phyloP scores from a whole-genome alignment of 1,284 basidiomycete genomes.

The Malassezia obtusa region DNA sequence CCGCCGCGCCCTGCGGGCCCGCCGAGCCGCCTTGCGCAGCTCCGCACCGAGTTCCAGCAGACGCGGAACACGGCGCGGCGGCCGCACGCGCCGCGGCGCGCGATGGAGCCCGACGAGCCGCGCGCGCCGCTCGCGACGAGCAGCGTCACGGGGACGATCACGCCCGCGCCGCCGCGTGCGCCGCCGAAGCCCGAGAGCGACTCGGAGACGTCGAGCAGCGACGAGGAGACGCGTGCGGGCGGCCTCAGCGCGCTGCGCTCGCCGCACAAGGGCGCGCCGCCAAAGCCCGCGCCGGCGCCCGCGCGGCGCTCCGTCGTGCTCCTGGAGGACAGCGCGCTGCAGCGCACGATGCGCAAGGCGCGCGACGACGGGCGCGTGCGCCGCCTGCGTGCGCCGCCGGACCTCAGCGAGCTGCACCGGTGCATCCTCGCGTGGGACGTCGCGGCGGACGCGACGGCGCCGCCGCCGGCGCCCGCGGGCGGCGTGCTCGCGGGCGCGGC shows the following conservation, averaged over 20 bases:
- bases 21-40: slow-evolving; percentile 18
- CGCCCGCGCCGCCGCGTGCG: slow-evolving; percentile 11
- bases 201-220: slow-evolving; percentile 44
- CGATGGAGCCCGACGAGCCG: slow-evolving; percentile 21
- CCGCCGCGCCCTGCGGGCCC: slow-evolving; percentile 6
- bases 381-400: slow-evolving; percentile 67
- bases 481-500: background rate
- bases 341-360: slow-evolving; percentile 24
- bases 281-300: slow-evolving; percentile 55
- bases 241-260: slow-evolving; percentile 52
- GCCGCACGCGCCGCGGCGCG: slow-evolving; percentile 24
- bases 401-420: slow-evolving; percentile 68
- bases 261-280: slow-evolving; percentile 16
- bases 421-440: slow-evolving; percentile 81
- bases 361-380: slow-evolving; percentile 47
- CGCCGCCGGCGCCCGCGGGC: slow-evolving; percentile 49
- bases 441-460: slow-evolving; percentile 56
- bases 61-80: slow-evolving; percentile 20
- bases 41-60: slow-evolving; percentile 28
- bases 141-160: slow-evolving; percentile 29
- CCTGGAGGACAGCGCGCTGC: slow-evolving; percentile 52
- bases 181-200: slow-evolving; percentile 19
- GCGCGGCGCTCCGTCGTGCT: slow-evolving; percentile 59
- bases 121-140: slow-evolving; percentile 32
- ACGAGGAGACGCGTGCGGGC: slow-evolving; percentile 53